Conservation (phyloP, 139 green algal species). For the Chlamydomonas sphaeroides region DNA sequence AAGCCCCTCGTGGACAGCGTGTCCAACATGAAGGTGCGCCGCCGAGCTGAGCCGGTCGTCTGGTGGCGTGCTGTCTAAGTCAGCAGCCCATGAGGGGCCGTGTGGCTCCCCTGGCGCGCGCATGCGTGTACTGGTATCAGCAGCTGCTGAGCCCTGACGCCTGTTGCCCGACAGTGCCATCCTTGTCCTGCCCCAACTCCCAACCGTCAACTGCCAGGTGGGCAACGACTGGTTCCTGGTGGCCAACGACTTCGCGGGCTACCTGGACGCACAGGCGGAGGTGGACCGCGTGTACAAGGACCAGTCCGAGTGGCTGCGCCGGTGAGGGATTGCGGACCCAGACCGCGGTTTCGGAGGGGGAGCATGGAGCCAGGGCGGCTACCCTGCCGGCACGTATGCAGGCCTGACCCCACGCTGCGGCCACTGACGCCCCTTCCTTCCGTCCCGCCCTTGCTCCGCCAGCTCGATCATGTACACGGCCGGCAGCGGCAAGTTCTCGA, state of each 20-base stretch:
- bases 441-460: neutral
- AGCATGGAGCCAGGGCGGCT: too few relatives aligned
- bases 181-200: too few relatives aligned
- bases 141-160: too few relatives aligned
- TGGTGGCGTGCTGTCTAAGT: too few relatives aligned
- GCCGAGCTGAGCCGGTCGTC: neutral
- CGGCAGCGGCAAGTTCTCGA: conserved; percentile 92
- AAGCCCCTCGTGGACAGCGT: conserved; percentile 90
- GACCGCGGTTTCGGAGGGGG: neutral
- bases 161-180: too few relatives aligned
- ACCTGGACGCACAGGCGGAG: conserved; percentile 88
- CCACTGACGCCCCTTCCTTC: too few relatives aligned
- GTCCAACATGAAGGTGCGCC: conserved; percentile 82
- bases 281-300: conserved; percentile 85
- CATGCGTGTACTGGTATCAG: too few relatives aligned
- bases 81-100: too few relatives aligned
- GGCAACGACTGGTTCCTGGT: conserved; percentile 98
- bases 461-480: conserved; percentile 95
- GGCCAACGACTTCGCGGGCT: conserved; percentile 94
- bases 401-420: too few relatives aligned
- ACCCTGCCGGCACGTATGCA: too few relatives aligned
- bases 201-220: too few relatives aligned
- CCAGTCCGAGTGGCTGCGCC: conserved; percentile 73
- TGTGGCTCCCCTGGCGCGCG: too few relatives aligned
- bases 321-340: conserved; percentile 15